Evolutionary conservation across 139 green algal species (phyloP).

Genomic region (Chlorella sorokiniana): DNA sequence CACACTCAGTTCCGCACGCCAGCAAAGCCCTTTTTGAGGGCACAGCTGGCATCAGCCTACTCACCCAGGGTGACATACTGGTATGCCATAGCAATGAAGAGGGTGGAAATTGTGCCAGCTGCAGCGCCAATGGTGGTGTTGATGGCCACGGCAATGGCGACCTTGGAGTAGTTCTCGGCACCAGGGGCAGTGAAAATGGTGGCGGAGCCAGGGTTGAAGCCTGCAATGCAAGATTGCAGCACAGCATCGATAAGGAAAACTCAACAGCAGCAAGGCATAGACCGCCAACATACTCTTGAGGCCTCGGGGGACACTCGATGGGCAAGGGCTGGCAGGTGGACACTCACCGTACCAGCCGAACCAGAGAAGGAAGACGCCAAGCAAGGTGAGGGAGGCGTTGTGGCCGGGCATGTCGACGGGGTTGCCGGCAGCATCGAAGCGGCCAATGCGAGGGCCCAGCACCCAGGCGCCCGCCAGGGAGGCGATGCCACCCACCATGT

Average conservation of each 20-base stretch:
- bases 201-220: conserved; percentile 63
- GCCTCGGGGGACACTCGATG: too few relatives aligned
- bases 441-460: conserved; percentile 89
- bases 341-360: conserved; percentile 86
- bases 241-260: not conserved
- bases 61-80: conserved; percentile 27
- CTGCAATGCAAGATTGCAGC: conserved; percentile 25
- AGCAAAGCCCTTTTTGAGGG: too few relatives aligned
- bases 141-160: conserved; percentile 60
- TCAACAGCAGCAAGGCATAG: not conserved
- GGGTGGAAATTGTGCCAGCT: conserved; percentile 26
- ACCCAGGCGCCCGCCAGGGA: conserved; percentile 81
- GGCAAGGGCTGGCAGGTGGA: not conserved
- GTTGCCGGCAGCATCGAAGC: conserved; percentile 89
- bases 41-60: not conserved
- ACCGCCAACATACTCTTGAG: not conserved
- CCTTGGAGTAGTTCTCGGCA: conserved; percentile 20
- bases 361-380: conserved; percentile 87
- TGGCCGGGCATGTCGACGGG: conserved; percentile 82
- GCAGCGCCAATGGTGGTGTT: conserved; percentile 75
- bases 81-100: conserved; percentile 46
- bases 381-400: conserved; percentile 68
- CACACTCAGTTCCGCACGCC: too few relatives aligned
- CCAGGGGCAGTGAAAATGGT: conserved; percentile 47
- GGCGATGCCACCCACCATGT: conserved; percentile 82